Base-by-base conservation (phyloP, 2,329 filamentous ascomycete species). In the Hymenoscyphus linearis region DNA sequence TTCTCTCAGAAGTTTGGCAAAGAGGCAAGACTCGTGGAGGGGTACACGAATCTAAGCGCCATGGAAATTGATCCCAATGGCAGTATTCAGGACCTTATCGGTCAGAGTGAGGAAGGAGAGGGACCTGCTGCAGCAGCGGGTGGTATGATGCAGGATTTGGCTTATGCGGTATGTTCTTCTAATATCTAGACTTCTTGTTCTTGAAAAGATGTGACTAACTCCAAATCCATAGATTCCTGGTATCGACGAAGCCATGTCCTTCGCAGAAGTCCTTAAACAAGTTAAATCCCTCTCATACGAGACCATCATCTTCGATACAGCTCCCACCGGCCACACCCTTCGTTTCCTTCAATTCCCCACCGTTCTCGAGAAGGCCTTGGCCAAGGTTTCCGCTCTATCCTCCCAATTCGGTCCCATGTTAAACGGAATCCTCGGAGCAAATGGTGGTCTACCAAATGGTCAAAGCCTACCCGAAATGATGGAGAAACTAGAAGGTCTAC, bases 41-140 rank as follows among this genome's bases (percentile, higher is more conserved):
- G 95, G 68, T 97, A 96, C 73, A 85, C 88, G 36, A 97, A 97
- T 76, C 81, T 99, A 68, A 96, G 91, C 74, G 95, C 95, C 65
- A 99, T 99, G 95, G 95, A 99, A 78, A 98, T 99, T 70, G 95
- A 99, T 73, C 95, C 95, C 58, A 98, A 96, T 74, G 95, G 93
- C 55, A 96, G 91, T 73, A 96, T 99, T 76, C 95, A 97, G 78
- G 95, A 99, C 74, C 79, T 99, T 60, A 80, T 99, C 65, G 88
- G 88, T 1, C 82, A 86, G 73, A 87, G 84, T 52, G 91, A 91
- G 18, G 90, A 90, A 56, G 83, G 80, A 2, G 89, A 92, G 67
- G 86, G 86, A 47, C 86, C 90, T 79, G 84, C 82, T 57, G 88
- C 87, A 53, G 84, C 82, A 16, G 86, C 97, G 79, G 93, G 93